A percentile compares a stretch with the other conserved stretches of the same genome.
These are phyloP conservation scores for Pholiota microspora DNA, from an alignment of 768 basidiomycete species.

Conservation along the genomic window DNA sequence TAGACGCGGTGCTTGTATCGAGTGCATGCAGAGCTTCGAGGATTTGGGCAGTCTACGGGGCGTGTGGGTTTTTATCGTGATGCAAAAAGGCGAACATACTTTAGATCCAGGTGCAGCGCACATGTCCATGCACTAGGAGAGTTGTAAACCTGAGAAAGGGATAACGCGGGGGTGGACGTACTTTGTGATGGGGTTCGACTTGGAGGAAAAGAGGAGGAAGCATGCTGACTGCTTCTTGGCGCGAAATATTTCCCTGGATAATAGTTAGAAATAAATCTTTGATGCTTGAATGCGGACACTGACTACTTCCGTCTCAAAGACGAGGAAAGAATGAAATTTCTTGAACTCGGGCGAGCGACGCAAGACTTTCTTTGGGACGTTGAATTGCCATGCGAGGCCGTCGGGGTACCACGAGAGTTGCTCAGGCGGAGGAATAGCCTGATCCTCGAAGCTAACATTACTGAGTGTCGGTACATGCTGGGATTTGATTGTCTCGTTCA, in stretches of 20 bases:
- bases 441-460: slow-evolving; percentile 73
- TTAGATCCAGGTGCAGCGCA: slow-evolving; percentile 99
- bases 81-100: slow-evolving; percentile 35
- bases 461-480: slow-evolving; percentile 77
- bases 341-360: slow-evolving; percentile 89
- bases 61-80: not conserved
- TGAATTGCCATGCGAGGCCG: slow-evolving; percentile 95
- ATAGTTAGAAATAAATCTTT: not conserved
- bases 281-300: slow-evolving; percentile 31
- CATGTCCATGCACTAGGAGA: slow-evolving; percentile 83
- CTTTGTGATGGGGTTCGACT: slow-evolving; percentile 89
- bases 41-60: slow-evolving; percentile 82
- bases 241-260: slow-evolving; percentile 86
- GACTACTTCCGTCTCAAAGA: slow-evolving; percentile 97
- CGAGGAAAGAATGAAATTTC: slow-evolving; percentile 93
- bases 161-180: slow-evolving; percentile 23
- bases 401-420: slow-evolving; percentile 94
- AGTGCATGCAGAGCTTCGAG: slow-evolving; percentile 91
- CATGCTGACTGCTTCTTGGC: slow-evolving; percentile 99
- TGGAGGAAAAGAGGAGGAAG: slow-evolving; percentile 94
- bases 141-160: not conserved
- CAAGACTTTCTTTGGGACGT: slow-evolving; percentile 84
- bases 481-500: slow-evolving; percentile 77
- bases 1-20: slow-evolving; percentile 59
- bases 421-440: slow-evolving; percentile 71